Conservation (phyloP, 805 yeast genomes). For the Ogataea polymorpha region DNA sequence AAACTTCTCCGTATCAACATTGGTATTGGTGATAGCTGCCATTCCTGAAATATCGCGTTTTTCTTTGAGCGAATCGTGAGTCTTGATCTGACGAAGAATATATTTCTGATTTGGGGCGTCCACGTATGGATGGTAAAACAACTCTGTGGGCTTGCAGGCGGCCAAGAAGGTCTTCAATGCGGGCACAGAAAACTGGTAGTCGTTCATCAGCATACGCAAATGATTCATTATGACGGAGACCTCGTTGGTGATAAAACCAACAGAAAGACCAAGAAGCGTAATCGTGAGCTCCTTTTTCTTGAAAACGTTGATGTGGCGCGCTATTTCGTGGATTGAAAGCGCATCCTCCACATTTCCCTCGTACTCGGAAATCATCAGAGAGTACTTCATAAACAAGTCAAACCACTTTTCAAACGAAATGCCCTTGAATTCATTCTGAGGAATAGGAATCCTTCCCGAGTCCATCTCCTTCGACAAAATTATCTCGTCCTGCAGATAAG, state of each 20-base stretch:
- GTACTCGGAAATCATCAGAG: constrained; percentile 61
- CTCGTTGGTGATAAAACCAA: constrained; percentile 46
- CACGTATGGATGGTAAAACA: constrained; percentile 41
- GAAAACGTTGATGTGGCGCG: constrained; percentile 77
- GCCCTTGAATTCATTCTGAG: constrained; percentile 68
- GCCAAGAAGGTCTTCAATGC: constrained; percentile 64
- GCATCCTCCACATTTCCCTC: constrained; percentile 60
- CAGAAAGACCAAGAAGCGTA: constrained; percentile 64
- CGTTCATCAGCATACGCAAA: constrained; percentile 60
- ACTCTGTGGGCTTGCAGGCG: constrained; percentile 34
- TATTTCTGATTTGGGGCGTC: constrained; percentile 87
- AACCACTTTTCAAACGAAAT: constrained; percentile 81
- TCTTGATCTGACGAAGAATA: constrained; percentile 84
- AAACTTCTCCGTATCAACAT: constrained; percentile 47
- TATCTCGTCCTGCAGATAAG: constrained; percentile 59
- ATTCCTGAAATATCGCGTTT: constrained; percentile 65
- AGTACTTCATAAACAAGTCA: constrained; percentile 73
- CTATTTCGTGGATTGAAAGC: constrained; percentile 64
- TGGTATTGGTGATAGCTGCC: constrained; percentile 63
- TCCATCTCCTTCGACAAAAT: constrained; percentile 31
- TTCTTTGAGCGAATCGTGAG: constrained; percentile 68
- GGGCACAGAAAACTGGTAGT: constrained; percentile 73
- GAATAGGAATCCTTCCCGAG: constrained; percentile 31
- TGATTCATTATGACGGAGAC: constrained; percentile 51
- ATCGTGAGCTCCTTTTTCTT: constrained; percentile 56